These are phyloP conservation scores for Begonia fuchsioides DNA, from an alignment of 306 rosid genomes.

Conservation along the genomic window DNA sequence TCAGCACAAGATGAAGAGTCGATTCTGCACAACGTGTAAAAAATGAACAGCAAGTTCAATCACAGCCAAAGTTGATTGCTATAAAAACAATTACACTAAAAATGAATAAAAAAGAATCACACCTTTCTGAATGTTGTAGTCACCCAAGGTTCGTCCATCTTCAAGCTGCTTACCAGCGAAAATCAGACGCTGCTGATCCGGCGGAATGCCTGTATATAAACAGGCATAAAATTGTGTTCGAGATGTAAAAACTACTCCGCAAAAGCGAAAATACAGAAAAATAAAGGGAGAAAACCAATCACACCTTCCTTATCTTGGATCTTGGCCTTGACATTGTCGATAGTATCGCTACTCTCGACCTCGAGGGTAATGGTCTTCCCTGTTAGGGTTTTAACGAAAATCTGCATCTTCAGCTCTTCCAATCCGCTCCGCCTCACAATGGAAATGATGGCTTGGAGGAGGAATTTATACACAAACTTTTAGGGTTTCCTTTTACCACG, in stretches of 20 bases:
- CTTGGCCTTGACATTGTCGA: conserved; percentile 78
- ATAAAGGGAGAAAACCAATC: no score
- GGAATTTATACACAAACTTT: neutral
- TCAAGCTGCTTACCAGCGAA: conserved; percentile 78
- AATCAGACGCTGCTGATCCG: conserved; percentile 77
- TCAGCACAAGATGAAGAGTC: conserved; percentile 66
- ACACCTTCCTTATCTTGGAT: conserved; percentile 87
- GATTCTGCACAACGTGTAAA: conserved; percentile 40
- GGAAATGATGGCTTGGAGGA: neutral
- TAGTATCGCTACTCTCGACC: conserved; percentile 79
- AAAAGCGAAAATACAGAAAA: neutral
- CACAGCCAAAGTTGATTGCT: no score
- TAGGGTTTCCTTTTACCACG: neutral
- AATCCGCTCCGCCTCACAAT: neutral
- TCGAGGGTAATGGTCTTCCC: conserved; percentile 85
- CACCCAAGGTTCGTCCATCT: conserved; percentile 66
- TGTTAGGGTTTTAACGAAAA: conserved; percentile 75
- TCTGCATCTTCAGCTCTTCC: conserved; percentile 29
- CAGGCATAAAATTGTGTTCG: no score
- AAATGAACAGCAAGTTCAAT: neutral
- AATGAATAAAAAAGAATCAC: neutral
- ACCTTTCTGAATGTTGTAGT: conserved; percentile 80
- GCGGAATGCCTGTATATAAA: conserved; percentile 41
- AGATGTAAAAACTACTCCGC: no score
- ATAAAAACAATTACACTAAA: neutral